Conservation (phyloP, 768 basidiomycete species). For the Trametes cinnabarina region DNA sequence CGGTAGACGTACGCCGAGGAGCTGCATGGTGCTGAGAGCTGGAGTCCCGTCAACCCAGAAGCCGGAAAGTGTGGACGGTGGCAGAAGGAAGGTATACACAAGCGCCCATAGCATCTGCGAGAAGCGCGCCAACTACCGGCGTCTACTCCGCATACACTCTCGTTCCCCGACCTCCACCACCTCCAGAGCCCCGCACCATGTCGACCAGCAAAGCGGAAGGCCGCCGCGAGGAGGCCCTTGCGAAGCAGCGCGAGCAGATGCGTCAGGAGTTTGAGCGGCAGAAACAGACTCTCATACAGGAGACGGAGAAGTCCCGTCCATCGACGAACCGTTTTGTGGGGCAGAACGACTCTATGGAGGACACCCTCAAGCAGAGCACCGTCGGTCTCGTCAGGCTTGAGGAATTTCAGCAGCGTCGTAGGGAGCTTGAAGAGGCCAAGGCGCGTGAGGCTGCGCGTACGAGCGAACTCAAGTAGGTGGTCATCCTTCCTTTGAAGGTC, state of each 20-base stretch:
- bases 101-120: slow-evolving; percentile 8
- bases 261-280: slow-evolving; percentile 81
- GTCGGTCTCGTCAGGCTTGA: slow-evolving; percentile 89
- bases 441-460: slow-evolving; percentile 84
- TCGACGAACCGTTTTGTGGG: slow-evolving; percentile 88
- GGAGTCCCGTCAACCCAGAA: neutral
- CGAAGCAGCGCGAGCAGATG: slow-evolving; percentile 77
- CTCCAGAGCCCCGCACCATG: slow-evolving; percentile 45
- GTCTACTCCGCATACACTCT: slow-evolving; percentile 14
- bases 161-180: slow-evolving; percentile 14
- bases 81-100: slow-evolving; percentile 1
- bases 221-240: slow-evolving; percentile 81
- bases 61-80: neutral
- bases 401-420: slow-evolving; percentile 87
- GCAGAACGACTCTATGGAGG: slow-evolving; percentile 93
- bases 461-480: slow-evolving; percentile 80
- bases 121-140: slow-evolving; percentile 26
- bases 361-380: slow-evolving; percentile 85
- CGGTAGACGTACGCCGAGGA: slow-evolving; percentile 80
- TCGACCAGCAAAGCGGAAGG: slow-evolving; percentile 76
- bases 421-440: slow-evolving; percentile 89
- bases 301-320: slow-evolving; percentile 91
- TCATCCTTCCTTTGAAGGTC: slow-evolving; percentile 30
- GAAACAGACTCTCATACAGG: slow-evolving; percentile 76
- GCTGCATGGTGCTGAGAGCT: slow-evolving; percentile 46